Conservation (phyloP, 2,329 filamentous ascomycete species). For the Colletotrichum paranaense region DNA sequence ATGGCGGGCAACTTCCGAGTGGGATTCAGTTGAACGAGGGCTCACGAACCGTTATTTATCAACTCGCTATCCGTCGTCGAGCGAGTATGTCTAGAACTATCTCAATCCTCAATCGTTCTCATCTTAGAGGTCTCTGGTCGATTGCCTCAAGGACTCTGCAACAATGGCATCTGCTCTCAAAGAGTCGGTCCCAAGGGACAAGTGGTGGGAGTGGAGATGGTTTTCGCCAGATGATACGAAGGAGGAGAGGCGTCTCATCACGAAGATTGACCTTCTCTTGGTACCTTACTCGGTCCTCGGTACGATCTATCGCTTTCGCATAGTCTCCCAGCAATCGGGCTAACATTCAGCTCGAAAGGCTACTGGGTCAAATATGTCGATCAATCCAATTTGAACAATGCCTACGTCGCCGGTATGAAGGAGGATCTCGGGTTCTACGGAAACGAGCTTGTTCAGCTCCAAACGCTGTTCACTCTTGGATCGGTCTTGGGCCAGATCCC, state of each 20-base stretch:
- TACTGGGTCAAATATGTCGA: slow-evolving; percentile 44
- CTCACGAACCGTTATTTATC: background rate
- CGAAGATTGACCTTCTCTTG: slow-evolving; percentile 68
- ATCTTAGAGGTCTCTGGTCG: background rate
- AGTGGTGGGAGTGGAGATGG: slow-evolving; percentile 57
- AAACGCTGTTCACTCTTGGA: slow-evolving; percentile 63
- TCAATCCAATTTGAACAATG: slow-evolving; percentile 54
- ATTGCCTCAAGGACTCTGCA: background rate
- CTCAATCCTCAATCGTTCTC: too few relatives aligned
- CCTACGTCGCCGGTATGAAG: slow-evolving; percentile 65
- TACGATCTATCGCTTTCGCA: background rate
- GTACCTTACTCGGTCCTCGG: slow-evolving; percentile 41
- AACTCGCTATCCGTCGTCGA: background rate
- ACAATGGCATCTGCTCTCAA: background rate
- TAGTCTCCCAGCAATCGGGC: background rate
- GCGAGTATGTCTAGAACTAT: background rate
- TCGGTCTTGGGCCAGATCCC: slow-evolving; percentile 60
- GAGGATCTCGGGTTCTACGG: slow-evolving; percentile 62
- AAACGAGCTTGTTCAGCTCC: slow-evolving; percentile 66
- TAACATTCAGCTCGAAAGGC: slow-evolving; percentile 32
- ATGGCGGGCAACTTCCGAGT: background rate
- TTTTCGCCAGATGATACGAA: slow-evolving; percentile 59
- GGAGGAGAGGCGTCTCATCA: slow-evolving; percentile 16
- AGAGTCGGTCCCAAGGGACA: slow-evolving; percentile 23
- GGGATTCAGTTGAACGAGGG: background rate